Percentiles rank a stretch among this genome's conserved stretches.
Conservation (phyloP, 305 asterid species). For the Striga hermonthica region DNA sequence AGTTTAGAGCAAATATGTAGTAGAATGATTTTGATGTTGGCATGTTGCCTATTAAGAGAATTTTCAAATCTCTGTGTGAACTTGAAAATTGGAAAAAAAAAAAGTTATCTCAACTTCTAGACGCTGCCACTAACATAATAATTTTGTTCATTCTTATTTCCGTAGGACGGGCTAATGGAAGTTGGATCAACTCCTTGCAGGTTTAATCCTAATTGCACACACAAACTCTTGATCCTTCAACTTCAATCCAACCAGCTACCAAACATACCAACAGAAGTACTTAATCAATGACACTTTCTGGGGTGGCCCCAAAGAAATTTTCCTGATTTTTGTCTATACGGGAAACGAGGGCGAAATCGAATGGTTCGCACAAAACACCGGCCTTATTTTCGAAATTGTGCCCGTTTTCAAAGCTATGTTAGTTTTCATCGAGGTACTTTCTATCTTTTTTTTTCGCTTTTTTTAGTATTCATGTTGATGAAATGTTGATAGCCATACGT, state of each 20-base stretch:
- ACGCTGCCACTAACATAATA: no score
- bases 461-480: neutral
- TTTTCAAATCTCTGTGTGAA: no score
- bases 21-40: no score
- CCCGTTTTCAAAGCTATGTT: constrained; percentile 67
- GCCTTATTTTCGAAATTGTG: constrained; percentile 76
- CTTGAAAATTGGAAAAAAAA: no score
- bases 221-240: constrained; percentile 80
- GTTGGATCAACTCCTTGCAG: no score
- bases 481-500: neutral
- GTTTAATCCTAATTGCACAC: no score
- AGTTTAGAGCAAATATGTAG: no score
- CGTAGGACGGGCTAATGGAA: constrained; percentile 52
- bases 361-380: constrained; percentile 87
- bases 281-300: constrained; percentile 55
- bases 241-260: constrained; percentile 59
- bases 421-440: constrained; percentile 76
- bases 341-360: constrained; percentile 89
- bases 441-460: no score
- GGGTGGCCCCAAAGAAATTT: constrained; percentile 59
- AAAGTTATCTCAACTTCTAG: no score
- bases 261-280: constrained; percentile 71
- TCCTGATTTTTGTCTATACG: constrained; percentile 83
- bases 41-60: no score
- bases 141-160: no score